These are phyloP conservation scores for Tricholoma furcatifolium DNA, from an alignment of 768 basidiomycete genomes.

Conservation along the genomic window DNA sequence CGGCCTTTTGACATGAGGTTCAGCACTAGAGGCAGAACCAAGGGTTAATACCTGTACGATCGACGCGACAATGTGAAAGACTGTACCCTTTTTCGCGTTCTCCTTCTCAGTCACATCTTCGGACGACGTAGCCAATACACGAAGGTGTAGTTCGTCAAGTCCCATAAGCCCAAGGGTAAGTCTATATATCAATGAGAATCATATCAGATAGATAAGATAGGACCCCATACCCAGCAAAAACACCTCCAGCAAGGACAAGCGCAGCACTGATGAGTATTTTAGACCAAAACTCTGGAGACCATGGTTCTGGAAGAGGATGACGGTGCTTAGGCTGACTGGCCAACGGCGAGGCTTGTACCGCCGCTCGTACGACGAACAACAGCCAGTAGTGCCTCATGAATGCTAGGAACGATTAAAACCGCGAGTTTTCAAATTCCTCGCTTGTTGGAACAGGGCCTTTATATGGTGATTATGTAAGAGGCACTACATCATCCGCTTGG, in stretches of 20 bases:
- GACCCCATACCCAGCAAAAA: constrained; percentile 81
- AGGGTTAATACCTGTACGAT: not conserved
- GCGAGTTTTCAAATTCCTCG: too few species aligned
- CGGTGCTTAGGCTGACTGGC: not conserved
- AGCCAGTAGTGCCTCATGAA: constrained; percentile 13
- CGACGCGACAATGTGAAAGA: not conserved
- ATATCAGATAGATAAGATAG: not conserved
- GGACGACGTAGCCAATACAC: constrained; percentile 81
- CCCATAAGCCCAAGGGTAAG: constrained; percentile 94
- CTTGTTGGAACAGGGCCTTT: not conserved
- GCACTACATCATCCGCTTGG: constrained; percentile 10
- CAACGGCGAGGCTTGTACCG: constrained; percentile 11
- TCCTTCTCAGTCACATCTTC: constrained; percentile 64
- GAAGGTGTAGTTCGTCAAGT: constrained; percentile 85
- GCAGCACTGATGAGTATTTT: constrained; percentile 65
- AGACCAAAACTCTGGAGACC: constrained; percentile 70
- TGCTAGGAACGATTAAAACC: not conserved
- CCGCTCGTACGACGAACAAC: constrained; percentile 7
- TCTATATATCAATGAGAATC: constrained; percentile 33
- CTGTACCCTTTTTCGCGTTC: constrained; percentile 69
- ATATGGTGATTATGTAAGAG: constrained; percentile 8
- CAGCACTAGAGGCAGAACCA: constrained; percentile 38
- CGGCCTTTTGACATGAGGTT: constrained; percentile 61
- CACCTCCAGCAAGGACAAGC: constrained; percentile 83
- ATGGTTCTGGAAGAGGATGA: constrained; percentile 26